These are phyloP conservation scores for Cetraspora pellucida DNA, from an alignment of 192 early-diverging fungal species.

Conservation along the genomic window DNA sequence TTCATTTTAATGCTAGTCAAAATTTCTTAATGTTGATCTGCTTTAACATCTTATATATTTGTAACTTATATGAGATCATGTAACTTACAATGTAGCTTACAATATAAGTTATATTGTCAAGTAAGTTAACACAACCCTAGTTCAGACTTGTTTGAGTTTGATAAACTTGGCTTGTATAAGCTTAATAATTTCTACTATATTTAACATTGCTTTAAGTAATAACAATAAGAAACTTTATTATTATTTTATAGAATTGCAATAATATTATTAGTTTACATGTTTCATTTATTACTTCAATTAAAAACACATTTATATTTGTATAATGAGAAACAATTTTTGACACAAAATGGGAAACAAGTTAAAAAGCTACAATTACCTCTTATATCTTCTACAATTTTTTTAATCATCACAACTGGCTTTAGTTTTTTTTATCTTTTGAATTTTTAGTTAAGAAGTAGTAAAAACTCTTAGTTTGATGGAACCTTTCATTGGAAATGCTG, in stretches of 20 bases:
- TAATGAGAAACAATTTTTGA: not conserved
- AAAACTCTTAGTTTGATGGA: constrained; percentile 66
- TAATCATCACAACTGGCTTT: constrained; percentile 66
- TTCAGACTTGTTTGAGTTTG: constrained; percentile 68
- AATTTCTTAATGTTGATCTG: no score
- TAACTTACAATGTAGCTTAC: no score
- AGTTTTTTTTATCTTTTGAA: constrained; percentile 78
- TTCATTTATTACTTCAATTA: constrained; percentile 39
- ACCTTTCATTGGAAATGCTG: constrained; percentile 91
- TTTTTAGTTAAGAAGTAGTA: constrained; percentile 76
- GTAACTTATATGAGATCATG: no score
- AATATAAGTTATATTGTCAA: no score
- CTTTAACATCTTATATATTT: no score
- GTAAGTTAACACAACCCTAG: no score
- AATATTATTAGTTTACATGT: constrained; percentile 69
- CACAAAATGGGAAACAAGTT: constrained; percentile 49
- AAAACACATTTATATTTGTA: not conserved
- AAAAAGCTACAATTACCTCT: constrained; percentile 63
- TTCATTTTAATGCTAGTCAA: no score
- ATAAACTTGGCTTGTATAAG: constrained; percentile 68
- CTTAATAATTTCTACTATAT: constrained; percentile 68
- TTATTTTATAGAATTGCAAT: constrained; percentile 69
- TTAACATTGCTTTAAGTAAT: constrained; percentile 30
- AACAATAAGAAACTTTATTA: constrained; percentile 50
- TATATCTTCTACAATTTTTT: constrained; percentile 35